These are phyloP conservation scores for Aspergillus tamarii DNA, from an alignment of 2,329 filamentous ascomycete genomes.

Conservation along the genomic window DNA sequence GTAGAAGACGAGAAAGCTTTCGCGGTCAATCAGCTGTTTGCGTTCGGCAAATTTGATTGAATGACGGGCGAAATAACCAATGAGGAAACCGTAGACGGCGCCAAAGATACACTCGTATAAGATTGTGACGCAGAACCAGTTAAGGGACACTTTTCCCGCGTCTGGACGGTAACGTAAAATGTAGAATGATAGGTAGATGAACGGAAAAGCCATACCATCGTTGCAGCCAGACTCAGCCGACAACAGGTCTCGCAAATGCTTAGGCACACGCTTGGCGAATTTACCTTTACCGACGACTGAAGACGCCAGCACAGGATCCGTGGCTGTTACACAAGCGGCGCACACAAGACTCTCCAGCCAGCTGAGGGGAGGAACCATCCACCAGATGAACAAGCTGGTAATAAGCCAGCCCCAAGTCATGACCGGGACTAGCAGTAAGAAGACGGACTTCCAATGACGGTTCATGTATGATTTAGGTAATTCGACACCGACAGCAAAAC, in stretches of 20 bases:
- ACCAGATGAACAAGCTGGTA: slow-evolving; percentile 93
- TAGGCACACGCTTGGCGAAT: slow-evolving; percentile 95
- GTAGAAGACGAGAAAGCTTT: slow-evolving; percentile 98
- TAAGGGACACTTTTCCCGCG: slow-evolving; percentile 69
- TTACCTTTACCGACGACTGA: slow-evolving; percentile 99
- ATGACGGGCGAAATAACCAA: slow-evolving; percentile 89
- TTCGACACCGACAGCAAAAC: slow-evolving; percentile 73
- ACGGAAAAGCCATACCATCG: slow-evolving; percentile 99
- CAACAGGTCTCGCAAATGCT: slow-evolving; percentile 91
- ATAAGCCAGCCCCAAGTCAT: slow-evolving; percentile 90
- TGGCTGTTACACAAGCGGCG: slow-evolving; percentile 93
- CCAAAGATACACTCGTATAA: slow-evolving; percentile 97
- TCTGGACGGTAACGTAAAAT: slow-evolving; percentile 78
- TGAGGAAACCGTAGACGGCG: slow-evolving; percentile 79
- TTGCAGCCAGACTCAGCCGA: slow-evolving; percentile 98
- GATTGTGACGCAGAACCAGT: slow-evolving; percentile 89
- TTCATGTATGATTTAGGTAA: slow-evolving; percentile 86
- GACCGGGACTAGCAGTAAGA: slow-evolving; percentile 85
- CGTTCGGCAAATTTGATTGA: slow-evolving; percentile 87
- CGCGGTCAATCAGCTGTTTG: slow-evolving; percentile 84
- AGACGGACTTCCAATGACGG: slow-evolving; percentile 91
- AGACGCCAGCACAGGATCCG: slow-evolving; percentile 93
- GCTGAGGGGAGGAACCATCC: slow-evolving; percentile 74
- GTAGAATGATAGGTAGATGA: slow-evolving; percentile 90
- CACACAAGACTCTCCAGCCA: slow-evolving; percentile 90